Evolutionary conservation across 2,329 filamentous ascomycete species (phyloP), one percentile per base, ranked within the genome.

Genomic region (Nannizzia gypsea): DNA sequence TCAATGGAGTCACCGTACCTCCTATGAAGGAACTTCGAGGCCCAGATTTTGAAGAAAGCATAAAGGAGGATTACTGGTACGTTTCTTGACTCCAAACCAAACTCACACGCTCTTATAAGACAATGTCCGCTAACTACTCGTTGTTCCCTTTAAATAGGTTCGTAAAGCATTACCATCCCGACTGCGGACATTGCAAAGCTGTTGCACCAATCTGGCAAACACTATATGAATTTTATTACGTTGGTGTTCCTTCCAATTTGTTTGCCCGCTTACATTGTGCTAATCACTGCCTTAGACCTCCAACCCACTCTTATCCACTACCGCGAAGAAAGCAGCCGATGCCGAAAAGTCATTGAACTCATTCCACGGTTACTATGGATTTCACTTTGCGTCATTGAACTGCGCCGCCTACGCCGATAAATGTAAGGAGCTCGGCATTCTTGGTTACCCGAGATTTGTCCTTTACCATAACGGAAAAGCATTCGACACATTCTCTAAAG

Each of bases 181-280:
- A 71, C 36, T 81, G 79, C 73, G 80, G 80, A 54, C 90, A 96
- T 73, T 96, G 91, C 76, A 81, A 81, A 71, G 78, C 81, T 56
- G 88, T 90, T 68, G 90, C 89, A 58, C 93, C 93, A 6, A 86
- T 83, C 57, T 96, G 84, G 79, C 90, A 97, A 74, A 96, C 91
- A 3, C 74, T 92, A 13, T 96, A 97, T 79, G 93, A 99, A 76
- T 96, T 86, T 74, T 99, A 96, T 77, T 85, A 77, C 63, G 75
- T 77, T 64, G 66, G 72, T 67, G 24, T 58, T 17, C 13, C 6
- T 31, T 28, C 20, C 28, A 11, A 17, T 46, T 34, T 36, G 42
- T 6, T 9, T 56, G n/a, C 17, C n/a, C 22, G 22, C 36, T 58
- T 38, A 17, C 50, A 59, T 57, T 34, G 24, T 24, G 57, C 66